A percentile compares a stretch with the other conserved stretches of the same genome.
Conservation (phyloP, 345 rosid genomes). For the Moricandia moricandioides region DNA sequence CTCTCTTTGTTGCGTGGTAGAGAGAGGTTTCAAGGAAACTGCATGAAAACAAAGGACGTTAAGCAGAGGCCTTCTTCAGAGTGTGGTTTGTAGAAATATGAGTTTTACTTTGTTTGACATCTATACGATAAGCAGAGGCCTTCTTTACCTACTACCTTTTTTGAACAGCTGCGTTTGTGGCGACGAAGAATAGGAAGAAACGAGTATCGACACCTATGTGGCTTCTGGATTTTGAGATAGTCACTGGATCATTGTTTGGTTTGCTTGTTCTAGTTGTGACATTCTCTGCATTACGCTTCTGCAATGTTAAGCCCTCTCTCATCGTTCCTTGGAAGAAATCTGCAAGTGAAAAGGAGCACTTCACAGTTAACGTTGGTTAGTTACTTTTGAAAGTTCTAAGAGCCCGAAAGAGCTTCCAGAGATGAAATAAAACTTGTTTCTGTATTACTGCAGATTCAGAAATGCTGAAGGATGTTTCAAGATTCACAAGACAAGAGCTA, state of each 20-base stretch:
- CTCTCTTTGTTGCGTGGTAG: slow-evolving; percentile 39
- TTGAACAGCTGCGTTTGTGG: slow-evolving; percentile 32
- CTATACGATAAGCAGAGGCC: neutral
- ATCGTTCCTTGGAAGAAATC: slow-evolving; percentile 96
- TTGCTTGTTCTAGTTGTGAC: slow-evolving; percentile 56
- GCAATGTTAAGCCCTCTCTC: slow-evolving; percentile 63
- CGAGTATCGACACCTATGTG: slow-evolving; percentile 50
- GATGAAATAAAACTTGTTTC: no score
- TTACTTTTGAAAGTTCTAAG: no score
- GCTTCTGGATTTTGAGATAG: slow-evolving; percentile 79
- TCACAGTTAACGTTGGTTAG: slow-evolving; percentile 46
- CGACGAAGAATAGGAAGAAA: slow-evolving; percentile 42
- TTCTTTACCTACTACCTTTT: neutral
- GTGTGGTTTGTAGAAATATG: slow-evolving; percentile 57
- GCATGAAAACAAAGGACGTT: slow-evolving; percentile 55
- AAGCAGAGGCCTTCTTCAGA: slow-evolving; percentile 67
- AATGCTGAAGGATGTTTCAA: slow-evolving; percentile 67
- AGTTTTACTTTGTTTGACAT: slow-evolving; percentile 1
- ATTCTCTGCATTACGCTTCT: slow-evolving; percentile 55
- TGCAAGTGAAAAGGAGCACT: slow-evolving; percentile 63
- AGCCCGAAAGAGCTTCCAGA: no score
- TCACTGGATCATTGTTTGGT: slow-evolving; percentile 73
- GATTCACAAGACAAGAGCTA: slow-evolving; percentile 85
- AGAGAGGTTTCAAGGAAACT: slow-evolving; percentile 86
- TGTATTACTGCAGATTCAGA: slow-evolving; percentile 51